Evolutionary conservation across 257 asterid species (phyloP).

Genomic region (Catharanthus roseus): DNA sequence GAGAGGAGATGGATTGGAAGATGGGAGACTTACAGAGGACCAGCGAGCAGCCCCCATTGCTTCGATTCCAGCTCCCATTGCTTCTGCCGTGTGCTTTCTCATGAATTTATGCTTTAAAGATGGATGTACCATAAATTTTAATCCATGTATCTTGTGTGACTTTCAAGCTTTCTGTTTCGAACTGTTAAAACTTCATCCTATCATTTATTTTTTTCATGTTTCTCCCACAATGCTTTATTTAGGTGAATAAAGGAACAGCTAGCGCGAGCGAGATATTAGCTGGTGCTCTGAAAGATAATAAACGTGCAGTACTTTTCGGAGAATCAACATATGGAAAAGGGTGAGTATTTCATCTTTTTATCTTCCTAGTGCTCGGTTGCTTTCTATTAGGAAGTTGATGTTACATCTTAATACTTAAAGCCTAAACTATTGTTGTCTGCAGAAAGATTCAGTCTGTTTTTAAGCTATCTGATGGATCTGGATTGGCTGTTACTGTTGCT

Average conservation of each 20-base stretch:
- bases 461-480: slow-evolving; percentile 95
- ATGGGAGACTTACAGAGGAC: too few relatives aligned
- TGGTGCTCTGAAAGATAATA: slow-evolving; percentile 94
- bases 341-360: slow-evolving; percentile 27
- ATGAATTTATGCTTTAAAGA: background rate
- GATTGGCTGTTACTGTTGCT: slow-evolving; percentile 90
- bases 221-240: slow-evolving; percentile 4
- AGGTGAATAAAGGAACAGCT: slow-evolving; percentile 99
- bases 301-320: slow-evolving; percentile 79
- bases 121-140: background rate
- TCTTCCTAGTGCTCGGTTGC: background rate
- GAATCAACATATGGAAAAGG: slow-evolving; percentile 98
- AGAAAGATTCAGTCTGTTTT: slow-evolving; percentile 96
- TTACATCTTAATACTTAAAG: background rate
- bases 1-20: too few relatives aligned
- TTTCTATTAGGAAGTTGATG: background rate
- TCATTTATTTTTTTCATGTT: background rate
- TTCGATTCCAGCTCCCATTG: too few relatives aligned
- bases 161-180: background rate
- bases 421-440: slow-evolving; percentile 17
- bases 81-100: background rate
- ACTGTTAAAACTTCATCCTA: background rate
- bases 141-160: background rate
- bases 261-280: slow-evolving; percentile 97
- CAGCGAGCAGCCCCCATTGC: too few relatives aligned